These are phyloP conservation scores for Trapa bicornis DNA, from an alignment of 345 rosid genomes.

Conservation along the genomic window DNA sequence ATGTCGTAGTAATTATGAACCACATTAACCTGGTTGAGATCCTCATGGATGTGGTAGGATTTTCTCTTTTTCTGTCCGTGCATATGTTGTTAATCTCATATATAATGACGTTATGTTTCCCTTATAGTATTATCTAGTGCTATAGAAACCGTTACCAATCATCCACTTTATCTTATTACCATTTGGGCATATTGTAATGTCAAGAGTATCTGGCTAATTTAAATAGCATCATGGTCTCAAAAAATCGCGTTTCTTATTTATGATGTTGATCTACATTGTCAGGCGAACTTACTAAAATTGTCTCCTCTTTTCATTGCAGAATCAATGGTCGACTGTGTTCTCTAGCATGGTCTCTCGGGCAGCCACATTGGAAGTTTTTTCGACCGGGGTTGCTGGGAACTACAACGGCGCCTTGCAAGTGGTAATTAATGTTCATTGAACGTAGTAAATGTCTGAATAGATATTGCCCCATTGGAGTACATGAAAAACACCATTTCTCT, in stretches of 20 bases:
- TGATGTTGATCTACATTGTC: no score
- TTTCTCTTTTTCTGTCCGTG: background rate
- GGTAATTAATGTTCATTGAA: conserved; percentile 1
- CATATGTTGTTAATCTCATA: background rate
- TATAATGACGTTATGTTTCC: background rate
- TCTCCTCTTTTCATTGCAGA: conserved; percentile 21
- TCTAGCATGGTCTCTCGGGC: conserved; percentile 63
- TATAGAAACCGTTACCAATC: no score
- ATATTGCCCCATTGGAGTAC: no score
- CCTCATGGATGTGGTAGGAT: conserved; percentile 66
- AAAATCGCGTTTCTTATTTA: no score
- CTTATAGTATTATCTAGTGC: no score
- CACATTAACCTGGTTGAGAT: conserved; percentile 52
- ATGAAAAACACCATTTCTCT: background rate
- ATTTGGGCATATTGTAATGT: no score
- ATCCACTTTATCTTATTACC: no score
- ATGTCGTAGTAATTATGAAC: conserved; percentile 55
- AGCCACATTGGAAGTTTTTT: conserved; percentile 46
- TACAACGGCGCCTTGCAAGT: conserved; percentile 69
- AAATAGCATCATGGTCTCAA: no score
- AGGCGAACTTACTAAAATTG: background rate
- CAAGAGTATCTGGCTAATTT: no score
- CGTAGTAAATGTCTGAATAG: no score
- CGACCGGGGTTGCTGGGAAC: conserved; percentile 56
- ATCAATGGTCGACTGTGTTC: conserved; percentile 67